Evolutionary conservation across 2,329 filamentous ascomycete genomes (phyloP), one percentile per base, ranked within the genome.

Genomic region (Talaromyces sp.): DNA sequence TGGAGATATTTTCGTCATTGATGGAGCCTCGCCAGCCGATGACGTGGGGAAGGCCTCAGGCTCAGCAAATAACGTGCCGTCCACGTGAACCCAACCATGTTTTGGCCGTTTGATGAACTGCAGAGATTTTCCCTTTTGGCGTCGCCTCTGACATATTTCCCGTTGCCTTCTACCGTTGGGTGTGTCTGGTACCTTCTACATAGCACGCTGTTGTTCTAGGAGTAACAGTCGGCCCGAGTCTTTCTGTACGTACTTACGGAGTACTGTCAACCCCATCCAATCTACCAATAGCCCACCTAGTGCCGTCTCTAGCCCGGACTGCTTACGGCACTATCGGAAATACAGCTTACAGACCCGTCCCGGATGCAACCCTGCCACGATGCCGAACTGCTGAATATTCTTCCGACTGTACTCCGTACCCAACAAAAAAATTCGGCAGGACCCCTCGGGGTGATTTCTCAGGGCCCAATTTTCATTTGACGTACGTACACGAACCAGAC

Each of bases 1-100:
- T 57, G 54, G 54, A 16, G 54, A 24, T 39, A 22, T 5, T 56
- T 59, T 59, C 56, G 56, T 59, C 56, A 59, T 59, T 43, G 31
- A 58, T n/a, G 24, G 13, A 37, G 35, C 10, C 35, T 11, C 19
- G 13, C n/a, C 33, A 1, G 22, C 19, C 27, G 3, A 58, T 58
- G 56, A 43, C 56, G 56, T 59, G 56, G 56, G 56, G 56, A 59
- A 19, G 5, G 3, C 3, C 9, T 10, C 7, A 13, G 50, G 16
- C 22, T 10, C 24, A 19, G n/a, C 56, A 45, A 59, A 59, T 59
- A 11, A 45, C 35, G 13, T 37, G 2, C 35, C 35, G 9, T 5
- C 10, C 35, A 31, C 27, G 27, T 31, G 27, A 31, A 31, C 27
- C 7, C 27, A 31, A 31, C 27, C 27, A 31, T 31, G 27, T 31